Evolutionary conservation across 805 yeast species (phyloP), one percentile per base, ranked within the genome.

Genomic region (Yamadazyma nakazawae): DNA sequence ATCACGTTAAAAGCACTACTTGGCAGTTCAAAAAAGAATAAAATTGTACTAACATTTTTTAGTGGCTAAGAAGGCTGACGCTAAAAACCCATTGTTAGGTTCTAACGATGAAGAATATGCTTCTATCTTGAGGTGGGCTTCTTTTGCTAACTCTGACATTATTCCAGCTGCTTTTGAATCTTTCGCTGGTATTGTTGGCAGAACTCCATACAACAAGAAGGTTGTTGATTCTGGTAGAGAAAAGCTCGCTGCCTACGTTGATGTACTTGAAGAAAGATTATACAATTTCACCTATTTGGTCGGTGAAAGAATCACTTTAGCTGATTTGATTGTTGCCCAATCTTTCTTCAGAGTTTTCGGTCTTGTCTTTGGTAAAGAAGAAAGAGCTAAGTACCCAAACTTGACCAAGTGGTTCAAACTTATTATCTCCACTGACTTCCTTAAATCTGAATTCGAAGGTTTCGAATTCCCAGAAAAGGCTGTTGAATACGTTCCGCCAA

Each of bases 181-280:
- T 54, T 80, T 88, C 68, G 63, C 64, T 49, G 85, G 89, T 56
- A 62, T 85, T 46, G 60, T 67, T 40, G 96, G 96, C 59, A 67
- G 62, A 44, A 64, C 54, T 45, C 91, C 95, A 54, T 88, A 80
- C 84, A 84, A 86, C 85, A 85, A 86, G 80, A 84, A 82, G 70
- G 49, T 60, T 52, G 79, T 78, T 50, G 86, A 84, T 48, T 74
- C 70, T 34, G 70, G 70, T 38, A 76, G 72, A 37, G 59, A 58
- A 40, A 37, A 24, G 9, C 41, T 46, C 13, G 8, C 17, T 25
- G 9, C 25, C 21, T 62, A 72, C 46, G 64, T 72, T 52, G 58
- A 63, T 28, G 53, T 78, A 44, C 70, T 76, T 51, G 94, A 85
- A 73, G 64, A 64, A 35, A 78, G 82, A 73, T 75, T 82, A 58